A percentile compares a stretch with the other conserved stretches of the same genome.
Conservation (phyloP, 1,139 yeast species). For the Candida gigantensis region DNA sequence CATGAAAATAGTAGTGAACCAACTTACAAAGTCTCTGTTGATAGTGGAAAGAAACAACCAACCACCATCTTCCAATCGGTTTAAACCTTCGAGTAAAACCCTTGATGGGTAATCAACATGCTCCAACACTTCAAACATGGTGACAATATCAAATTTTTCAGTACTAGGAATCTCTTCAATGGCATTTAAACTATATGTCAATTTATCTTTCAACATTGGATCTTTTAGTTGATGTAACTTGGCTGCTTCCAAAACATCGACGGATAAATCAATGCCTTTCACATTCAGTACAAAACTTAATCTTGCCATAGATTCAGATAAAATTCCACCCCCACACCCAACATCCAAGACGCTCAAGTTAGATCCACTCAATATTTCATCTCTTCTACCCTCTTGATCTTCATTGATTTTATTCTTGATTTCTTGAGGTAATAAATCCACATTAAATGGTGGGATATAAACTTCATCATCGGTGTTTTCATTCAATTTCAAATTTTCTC, state of each 20-base stretch:
- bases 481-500: slow-evolving; percentile 47
- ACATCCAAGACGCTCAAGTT: slow-evolving; percentile 69
- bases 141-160: slow-evolving; percentile 68
- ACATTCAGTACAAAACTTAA: slow-evolving; percentile 63
- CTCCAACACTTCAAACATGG: slow-evolving; percentile 93
- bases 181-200: slow-evolving; percentile 60
- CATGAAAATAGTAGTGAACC: slow-evolving; percentile 90
- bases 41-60: slow-evolving; percentile 88
- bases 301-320: slow-evolving; percentile 85
- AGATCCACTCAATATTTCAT: slow-evolving; percentile 33
- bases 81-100: slow-evolving; percentile 66
- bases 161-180: slow-evolving; percentile 55
- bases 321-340: slow-evolving; percentile 97
- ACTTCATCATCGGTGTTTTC: slow-evolving; percentile 48
- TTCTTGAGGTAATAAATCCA: slow-evolving; percentile 61
- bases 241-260: slow-evolving; percentile 82
- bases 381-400: slow-evolving; percentile 49
- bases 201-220: slow-evolving; percentile 54
- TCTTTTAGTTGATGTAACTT: slow-evolving; percentile 64
- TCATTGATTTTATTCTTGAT: slow-evolving; percentile 48
- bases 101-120: slow-evolving; percentile 86
- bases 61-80: slow-evolving; percentile 75
- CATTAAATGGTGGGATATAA: slow-evolving; percentile 77
- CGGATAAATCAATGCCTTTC: slow-evolving; percentile 81
- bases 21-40: slow-evolving; percentile 83